phyloP scores from a whole-genome alignment of 176 grass and related monocot genomes.

The barley (Hordeum vulgare) region MorexV3_pseudomolecules_assembly NC_058519.1:4063625-4064124 shows the following conservation, averaged over 20 bases:
- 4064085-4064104: too few species aligned
- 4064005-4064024: not conserved
- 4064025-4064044: not conserved
- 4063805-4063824: conserved; percentile 24
- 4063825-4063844: not conserved
- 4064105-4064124: not conserved
- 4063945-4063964: not conserved
- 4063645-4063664: conserved; percentile 80
- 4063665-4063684: conserved; percentile 63
- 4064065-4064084: too few species aligned
- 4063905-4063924: not conserved
- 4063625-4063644: conserved; percentile 84
- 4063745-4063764: conserved; percentile 22
- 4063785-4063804: conserved; percentile 30
- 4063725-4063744: conserved; percentile 37
- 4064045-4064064: too few species aligned
- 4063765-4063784: conserved; percentile 37
- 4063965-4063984: not conserved
- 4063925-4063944: not conserved
- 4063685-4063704: conserved; percentile 33
- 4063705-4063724: not conserved
- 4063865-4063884: not conserved
- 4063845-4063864: not conserved
- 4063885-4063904: not conserved
- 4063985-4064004: not conserved